Evolutionary conservation across 2,329 filamentous ascomycete genomes (phyloP).

Genomic region (Xylaria sp.): DNA sequence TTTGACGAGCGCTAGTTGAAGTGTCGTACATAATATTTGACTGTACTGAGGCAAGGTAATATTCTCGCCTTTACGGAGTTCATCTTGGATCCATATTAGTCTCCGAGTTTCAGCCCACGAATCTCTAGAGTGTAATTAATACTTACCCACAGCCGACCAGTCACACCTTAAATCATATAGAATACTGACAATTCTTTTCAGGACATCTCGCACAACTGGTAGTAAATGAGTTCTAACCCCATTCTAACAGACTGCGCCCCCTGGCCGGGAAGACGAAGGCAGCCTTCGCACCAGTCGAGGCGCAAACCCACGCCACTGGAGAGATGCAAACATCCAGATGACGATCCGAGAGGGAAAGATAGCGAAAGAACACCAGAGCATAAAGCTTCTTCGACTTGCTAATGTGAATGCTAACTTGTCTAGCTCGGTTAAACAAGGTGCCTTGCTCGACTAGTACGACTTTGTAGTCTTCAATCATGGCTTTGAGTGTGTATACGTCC

Average conservation of each 20-base stretch:
- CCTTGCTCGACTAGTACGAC: background rate
- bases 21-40: slow-evolving; percentile 37
- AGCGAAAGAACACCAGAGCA: background rate
- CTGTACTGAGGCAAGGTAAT: slow-evolving; percentile 31
- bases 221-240: background rate
- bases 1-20: slow-evolving; percentile 38
- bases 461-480: background rate
- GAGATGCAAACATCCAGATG: background rate
- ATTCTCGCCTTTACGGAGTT: background rate
- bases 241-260: background rate
- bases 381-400: background rate
- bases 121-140: background rate
- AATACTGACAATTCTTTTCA: background rate
- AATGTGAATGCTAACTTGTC: background rate
- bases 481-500: background rate
- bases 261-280: background rate
- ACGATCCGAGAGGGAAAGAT: background rate
- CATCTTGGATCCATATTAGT: background rate
- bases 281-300: background rate
- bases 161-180: background rate
- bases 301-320: background rate
- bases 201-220: background rate
- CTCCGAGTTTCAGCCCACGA: background rate
- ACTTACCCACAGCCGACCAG: background rate
- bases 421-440: background rate